These are phyloP conservation scores for Zygosaccharomyces lentus DNA, from an alignment of 805 yeast species.

Conservation along the genomic window DNA sequence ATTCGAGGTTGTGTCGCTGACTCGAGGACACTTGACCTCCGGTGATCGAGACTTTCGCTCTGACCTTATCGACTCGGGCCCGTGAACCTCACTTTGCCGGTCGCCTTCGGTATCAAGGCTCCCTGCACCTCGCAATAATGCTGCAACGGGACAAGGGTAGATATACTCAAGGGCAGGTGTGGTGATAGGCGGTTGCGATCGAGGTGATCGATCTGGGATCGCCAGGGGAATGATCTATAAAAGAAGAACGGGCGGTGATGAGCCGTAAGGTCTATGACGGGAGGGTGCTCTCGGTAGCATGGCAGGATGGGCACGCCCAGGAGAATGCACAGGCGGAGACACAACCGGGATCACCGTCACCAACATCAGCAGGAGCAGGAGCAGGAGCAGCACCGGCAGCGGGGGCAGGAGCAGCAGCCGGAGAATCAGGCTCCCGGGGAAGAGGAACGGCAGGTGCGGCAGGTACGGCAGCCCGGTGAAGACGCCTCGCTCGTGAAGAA, in stretches of 20 bases:
- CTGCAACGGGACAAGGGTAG: conserved; percentile 4
- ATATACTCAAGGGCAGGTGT: not conserved
- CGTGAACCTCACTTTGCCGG: conserved; percentile 5
- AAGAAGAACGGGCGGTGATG: not conserved
- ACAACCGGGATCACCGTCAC: not conserved
- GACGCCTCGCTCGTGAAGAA: not conserved
- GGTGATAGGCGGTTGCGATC: conserved; percentile 8
- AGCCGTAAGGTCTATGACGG: not conserved
- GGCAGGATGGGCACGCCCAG: conserved; percentile 5
- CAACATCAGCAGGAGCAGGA: not conserved
- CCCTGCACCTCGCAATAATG: conserved; percentile 2
- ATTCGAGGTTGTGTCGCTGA: not conserved
- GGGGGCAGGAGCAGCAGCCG: not conserved
- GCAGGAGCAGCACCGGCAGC: not conserved
- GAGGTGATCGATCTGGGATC: conserved; percentile 1
- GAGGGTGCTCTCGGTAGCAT: not conserved
- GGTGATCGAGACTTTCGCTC: conserved; percentile 1
- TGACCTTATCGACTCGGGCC: conserved; percentile 5
- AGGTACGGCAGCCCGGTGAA: not conserved
- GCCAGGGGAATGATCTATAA: not conserved
- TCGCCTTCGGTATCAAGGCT: conserved; percentile 1
- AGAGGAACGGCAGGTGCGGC: not conserved
- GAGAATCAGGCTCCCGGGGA: not conserved
- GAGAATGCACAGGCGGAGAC: conserved; percentile 5
- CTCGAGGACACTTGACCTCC: not conserved